Evolutionary conservation across 2,329 filamentous ascomycete genomes (phyloP), one percentile per base, ranked within the genome.

Genomic region (Sclerotinia spermophila): DNA sequence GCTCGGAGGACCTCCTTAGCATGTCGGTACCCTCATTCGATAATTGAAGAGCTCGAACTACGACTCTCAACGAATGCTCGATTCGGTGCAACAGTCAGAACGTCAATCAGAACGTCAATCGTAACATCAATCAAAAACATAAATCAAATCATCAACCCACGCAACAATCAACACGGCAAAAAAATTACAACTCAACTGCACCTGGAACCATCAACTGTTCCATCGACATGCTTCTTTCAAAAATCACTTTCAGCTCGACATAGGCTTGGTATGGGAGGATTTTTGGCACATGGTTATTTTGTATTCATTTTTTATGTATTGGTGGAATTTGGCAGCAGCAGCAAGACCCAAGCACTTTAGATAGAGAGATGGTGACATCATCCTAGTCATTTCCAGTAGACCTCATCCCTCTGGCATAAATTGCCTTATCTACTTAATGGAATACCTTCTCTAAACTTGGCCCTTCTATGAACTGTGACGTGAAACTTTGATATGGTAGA

Each of bases 281-380:
- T 51, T 64, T 30, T 53, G 45, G 45, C 10, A 17, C 17, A 4
- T 10, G 27, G 11, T 30, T 65, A 40, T 53, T 40, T 65, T 53
- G 45, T 40, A 65, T 30, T 40, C 1, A 8, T 35, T 3, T 2
- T 38, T 64, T 35, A 13, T 40, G 62, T 53, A 65, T 53, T 30
- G 2, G 33, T 53, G 33, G n/a, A 53, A 4, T 53, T 53, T 53
- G n/a, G 45, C 8, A 65, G 62, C 45, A 65, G 62, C 62, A 65
- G 61, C 61, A 65, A 53, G n/a, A 53, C 33, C n/a, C 62, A 17
- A n/a, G 35, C 45, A 53, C 62, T 24, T 27, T 30, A 65, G 44
- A 65, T 51, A 65, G 45, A 38, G 15, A 65, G 33, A 53, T 30
- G 35, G 15, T 53, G 45, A 40, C 17, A 40, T 24, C 17, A 53